These are phyloP conservation scores for Pythium volutum DNA, from an alignment of 352 stramenopile species.

Conservation along the genomic window DNA sequence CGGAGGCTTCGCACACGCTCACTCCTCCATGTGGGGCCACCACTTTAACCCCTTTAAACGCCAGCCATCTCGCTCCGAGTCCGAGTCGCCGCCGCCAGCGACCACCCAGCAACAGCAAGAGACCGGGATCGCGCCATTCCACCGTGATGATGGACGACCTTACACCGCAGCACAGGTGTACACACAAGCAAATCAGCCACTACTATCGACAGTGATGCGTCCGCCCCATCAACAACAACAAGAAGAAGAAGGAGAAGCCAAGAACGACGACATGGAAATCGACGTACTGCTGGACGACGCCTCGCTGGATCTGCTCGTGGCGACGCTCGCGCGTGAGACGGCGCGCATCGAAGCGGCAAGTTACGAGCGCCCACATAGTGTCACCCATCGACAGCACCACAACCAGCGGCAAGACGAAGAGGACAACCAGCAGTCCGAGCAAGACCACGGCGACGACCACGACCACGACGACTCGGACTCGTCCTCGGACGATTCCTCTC, in stretches of 20 bases:
- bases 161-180: not conserved
- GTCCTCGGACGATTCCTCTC: constrained; percentile 13
- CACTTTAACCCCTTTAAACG: not conserved
- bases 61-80: not conserved
- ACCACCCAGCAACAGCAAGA: not conserved
- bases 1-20: not conserved
- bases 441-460: constrained; percentile 9
- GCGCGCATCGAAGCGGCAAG: constrained; percentile 9
- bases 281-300: constrained; percentile 25
- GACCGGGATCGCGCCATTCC: not conserved
- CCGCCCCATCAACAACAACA: not conserved
- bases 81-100: not conserved
- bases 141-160: constrained; percentile 7
- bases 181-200: not conserved
- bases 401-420: constrained; percentile 3
- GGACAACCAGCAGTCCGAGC: constrained; percentile 12
- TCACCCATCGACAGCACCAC: constrained; percentile 3
- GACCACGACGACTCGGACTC: constrained; percentile 10
- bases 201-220: not conserved
- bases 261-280: constrained; percentile 20
- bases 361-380: not conserved
- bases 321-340: constrained; percentile 21
- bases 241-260: not conserved
- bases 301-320: constrained; percentile 26
- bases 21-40: constrained; percentile 14